Percentiles rank a stretch among this genome's conserved stretches.
phyloP scores from a whole-genome alignment of 2,329 filamentous ascomycete genomes.

The Alternaria novae-zelandiae region DNA sequence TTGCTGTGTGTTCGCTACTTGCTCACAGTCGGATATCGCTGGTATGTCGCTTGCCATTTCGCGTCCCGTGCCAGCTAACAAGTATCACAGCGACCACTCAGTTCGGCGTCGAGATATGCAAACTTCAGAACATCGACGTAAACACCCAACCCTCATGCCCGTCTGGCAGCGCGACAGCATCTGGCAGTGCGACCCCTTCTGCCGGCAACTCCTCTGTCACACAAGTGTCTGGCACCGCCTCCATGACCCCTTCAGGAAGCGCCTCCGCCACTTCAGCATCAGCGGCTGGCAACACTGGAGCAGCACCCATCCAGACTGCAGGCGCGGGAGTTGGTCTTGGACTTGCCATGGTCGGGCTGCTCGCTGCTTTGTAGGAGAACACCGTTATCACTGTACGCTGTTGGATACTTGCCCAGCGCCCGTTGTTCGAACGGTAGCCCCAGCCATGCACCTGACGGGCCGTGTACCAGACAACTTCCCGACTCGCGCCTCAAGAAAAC shows the following conservation, averaged over 20 bases:
- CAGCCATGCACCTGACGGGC: neutral
- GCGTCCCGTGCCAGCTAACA: neutral
- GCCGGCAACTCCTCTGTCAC: neutral
- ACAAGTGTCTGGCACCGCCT: neutral
- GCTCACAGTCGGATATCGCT: slow-evolving; percentile 43
- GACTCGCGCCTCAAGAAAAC: neutral
- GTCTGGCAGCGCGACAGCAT: neutral
- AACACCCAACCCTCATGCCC: neutral
- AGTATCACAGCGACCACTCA: neutral
- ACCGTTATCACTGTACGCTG: neutral
- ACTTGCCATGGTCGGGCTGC: neutral
- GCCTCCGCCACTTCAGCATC: neutral
- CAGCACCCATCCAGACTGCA: neutral
- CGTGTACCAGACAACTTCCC: neutral
- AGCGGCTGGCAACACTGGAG: neutral
- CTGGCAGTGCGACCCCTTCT: neutral
- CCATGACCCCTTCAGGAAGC: neutral
- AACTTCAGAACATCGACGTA: neutral
- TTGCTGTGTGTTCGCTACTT: slow-evolving; percentile 53
- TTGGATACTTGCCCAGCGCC: neutral
- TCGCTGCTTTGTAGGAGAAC: neutral
- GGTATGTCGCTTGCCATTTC: slow-evolving; percentile 4
- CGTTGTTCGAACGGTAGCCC: neutral
- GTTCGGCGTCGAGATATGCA: neutral
- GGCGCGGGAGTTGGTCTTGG: neutral